These are phyloP conservation scores for Amoebophrya sp. DNA, from an alignment of 169 alveolate species.

Conservation along the genomic window DNA sequence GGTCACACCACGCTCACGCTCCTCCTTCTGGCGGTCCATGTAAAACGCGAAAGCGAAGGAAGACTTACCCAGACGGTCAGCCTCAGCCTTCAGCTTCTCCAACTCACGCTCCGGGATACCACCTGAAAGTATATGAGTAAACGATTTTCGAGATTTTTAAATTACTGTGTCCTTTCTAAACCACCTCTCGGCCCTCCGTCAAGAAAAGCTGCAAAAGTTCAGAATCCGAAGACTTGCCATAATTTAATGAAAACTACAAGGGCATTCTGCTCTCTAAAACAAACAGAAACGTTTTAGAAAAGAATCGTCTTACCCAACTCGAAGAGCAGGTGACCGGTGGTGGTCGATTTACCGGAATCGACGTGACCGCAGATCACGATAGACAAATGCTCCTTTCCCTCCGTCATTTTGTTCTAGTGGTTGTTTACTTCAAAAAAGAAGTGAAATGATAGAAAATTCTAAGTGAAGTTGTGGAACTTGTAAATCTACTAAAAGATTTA, in stretches of 20 bases:
- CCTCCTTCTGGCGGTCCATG: constrained; percentile 93
- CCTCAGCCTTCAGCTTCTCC: constrained; percentile 87
- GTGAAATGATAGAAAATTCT: too few species aligned
- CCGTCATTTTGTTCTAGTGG: background rate
- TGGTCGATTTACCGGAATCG: constrained; percentile 94
- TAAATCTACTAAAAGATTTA: too few species aligned
- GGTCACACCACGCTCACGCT: constrained; percentile 97
- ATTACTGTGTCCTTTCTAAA: background rate
- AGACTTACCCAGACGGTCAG: constrained; percentile 85
- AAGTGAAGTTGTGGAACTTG: too few species aligned
- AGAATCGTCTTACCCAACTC: constrained; percentile 65
- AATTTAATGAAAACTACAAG: too few species aligned
- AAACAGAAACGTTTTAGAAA: background rate
- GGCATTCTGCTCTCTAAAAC: too few species aligned
- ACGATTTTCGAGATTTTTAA: background rate
- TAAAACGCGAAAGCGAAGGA: constrained; percentile 98
- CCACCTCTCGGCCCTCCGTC: background rate
- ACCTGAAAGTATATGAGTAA: too few species aligned
- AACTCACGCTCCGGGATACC: constrained; percentile 88
- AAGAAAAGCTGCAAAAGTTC: too few species aligned
- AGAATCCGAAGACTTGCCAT: too few species aligned
- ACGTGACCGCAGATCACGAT: constrained; percentile 92
- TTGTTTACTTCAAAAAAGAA: too few species aligned
- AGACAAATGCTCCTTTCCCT: constrained; percentile 73
- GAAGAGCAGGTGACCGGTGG: constrained; percentile 90